Evolutionary conservation across 164 flowering plant genomes (phyloP).

Genomic region (Aristolochia fimbriata): DNA sequence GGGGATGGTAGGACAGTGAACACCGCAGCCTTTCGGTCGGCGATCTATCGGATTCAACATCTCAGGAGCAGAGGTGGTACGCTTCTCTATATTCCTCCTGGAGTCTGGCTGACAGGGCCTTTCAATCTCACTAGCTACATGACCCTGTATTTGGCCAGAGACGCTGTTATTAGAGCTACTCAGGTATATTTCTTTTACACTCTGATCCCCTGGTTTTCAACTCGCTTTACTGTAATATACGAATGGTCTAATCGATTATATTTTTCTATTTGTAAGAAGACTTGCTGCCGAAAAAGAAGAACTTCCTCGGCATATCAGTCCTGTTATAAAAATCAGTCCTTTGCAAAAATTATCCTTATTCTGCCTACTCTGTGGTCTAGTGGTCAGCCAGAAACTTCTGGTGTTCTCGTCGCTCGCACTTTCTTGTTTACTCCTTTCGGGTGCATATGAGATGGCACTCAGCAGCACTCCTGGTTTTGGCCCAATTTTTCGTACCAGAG

Average conservation of each 20-base stretch:
- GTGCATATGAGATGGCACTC: too few relatives aligned
- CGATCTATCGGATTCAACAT: conserved; percentile 73
- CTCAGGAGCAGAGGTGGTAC: conserved; percentile 77
- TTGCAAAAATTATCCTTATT: too few relatives aligned
- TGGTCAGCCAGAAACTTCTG: too few relatives aligned
- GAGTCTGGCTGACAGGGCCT: conserved; percentile 72
- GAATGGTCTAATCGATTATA: neutral
- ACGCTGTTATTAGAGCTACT: conserved; percentile 79
- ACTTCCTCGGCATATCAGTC: too few relatives aligned
- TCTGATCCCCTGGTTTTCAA: neutral
- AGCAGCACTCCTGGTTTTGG: too few relatives aligned
- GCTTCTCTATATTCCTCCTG: conserved; percentile 73
- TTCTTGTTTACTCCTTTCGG: too few relatives aligned
- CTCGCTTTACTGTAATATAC: neutral
- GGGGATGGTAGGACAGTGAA: conserved; percentile 85
- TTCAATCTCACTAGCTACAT: conserved; percentile 86
- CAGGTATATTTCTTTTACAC: conserved; percentile 28
- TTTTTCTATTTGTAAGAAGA: too few relatives aligned
- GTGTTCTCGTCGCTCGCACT: too few relatives aligned
- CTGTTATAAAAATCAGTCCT: too few relatives aligned
- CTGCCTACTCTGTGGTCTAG: too few relatives aligned
- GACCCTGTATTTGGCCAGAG: conserved; percentile 80
- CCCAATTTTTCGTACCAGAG: too few relatives aligned
- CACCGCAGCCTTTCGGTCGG: conserved; percentile 71
- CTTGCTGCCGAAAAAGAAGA: too few relatives aligned